Evolutionary conservation across 106 monocot genomes (phyloP).

Genomic region (Acorus gramineus): DNA sequence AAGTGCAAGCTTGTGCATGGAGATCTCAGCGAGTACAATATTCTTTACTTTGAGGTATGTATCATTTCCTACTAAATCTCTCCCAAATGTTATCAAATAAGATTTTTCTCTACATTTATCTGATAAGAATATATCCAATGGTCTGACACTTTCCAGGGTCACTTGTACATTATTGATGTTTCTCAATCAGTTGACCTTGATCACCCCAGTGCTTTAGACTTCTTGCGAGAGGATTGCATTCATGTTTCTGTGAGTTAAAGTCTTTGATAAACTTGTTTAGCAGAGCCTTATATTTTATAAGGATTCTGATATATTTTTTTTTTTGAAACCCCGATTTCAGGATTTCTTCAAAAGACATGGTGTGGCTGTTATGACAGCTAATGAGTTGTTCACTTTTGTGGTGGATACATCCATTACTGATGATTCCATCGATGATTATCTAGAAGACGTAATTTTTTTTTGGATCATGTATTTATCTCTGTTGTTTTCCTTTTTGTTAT

Average conservation of each 20-base stretch:
- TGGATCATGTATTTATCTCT: neutral
- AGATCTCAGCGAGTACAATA: conserved; percentile 97
- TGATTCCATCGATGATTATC: conserved; percentile 73
- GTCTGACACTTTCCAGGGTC: conserved; percentile 47
- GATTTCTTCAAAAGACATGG: conserved; percentile 94
- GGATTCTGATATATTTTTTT: neutral
- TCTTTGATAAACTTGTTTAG: neutral
- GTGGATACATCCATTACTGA: conserved; percentile 67
- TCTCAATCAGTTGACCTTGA: conserved; percentile 96
- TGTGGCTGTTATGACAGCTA: conserved; percentile 79
- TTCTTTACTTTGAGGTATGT: conserved; percentile 90
- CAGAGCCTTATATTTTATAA: neutral
- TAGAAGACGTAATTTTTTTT: conserved; percentile 58
- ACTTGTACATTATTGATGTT: conserved; percentile 93
- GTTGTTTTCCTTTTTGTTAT: neutral
- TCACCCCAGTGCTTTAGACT: conserved; percentile 84
- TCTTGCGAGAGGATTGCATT: conserved; percentile 79
- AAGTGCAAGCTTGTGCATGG: conserved; percentile 98
- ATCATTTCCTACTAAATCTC: neutral
- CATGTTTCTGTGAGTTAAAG: conserved; percentile 70
- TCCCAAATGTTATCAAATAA: neutral
- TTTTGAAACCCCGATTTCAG: conserved; percentile 23
- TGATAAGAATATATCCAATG: too few species aligned
- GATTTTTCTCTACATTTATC: neutral
- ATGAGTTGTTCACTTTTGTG: conserved; percentile 86